phyloP scores from a whole-genome alignment of 2,329 filamentous ascomycete genomes.

The Metarhizium robertsii region DNA sequence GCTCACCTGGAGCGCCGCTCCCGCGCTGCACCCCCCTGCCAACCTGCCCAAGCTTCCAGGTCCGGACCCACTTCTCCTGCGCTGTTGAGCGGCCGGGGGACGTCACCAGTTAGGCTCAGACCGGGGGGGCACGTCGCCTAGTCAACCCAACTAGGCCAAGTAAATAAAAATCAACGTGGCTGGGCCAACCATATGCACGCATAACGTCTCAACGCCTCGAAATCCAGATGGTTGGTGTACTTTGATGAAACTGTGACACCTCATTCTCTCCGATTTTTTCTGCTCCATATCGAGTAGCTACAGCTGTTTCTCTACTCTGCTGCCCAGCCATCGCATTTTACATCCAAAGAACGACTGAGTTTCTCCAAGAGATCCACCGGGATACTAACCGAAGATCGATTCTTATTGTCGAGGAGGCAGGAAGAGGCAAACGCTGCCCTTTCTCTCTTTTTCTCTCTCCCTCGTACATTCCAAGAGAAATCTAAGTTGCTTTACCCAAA shows the following conservation, averaged over 20 bases:
- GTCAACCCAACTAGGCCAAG: conserved; percentile 15
- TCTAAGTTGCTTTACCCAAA: conserved; percentile 2
- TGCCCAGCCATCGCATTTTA: conserved; percentile 1
- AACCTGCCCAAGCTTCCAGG: neutral
- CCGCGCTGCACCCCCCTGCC: neutral
- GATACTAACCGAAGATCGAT: neutral
- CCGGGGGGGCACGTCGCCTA: conserved; percentile 10
- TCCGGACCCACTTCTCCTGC: no score
- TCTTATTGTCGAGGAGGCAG: neutral
- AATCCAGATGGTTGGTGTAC: conserved; percentile 9
- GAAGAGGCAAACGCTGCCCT: neutral
- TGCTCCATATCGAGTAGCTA: neutral
- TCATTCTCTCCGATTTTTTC: neutral
- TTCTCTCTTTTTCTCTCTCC: neutral
- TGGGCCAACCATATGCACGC: conserved; percentile 18
- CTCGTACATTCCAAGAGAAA: conserved; percentile 2
- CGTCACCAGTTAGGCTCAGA: neutral
- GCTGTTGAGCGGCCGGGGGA: no score
- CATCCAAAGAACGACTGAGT: neutral
- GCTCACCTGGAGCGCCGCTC: neutral
- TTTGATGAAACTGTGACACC: neutral
- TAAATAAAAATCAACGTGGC: conserved; percentile 23
- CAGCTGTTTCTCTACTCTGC: neutral
- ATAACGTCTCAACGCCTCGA: conserved; percentile 1
- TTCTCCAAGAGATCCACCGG: neutral